phyloP scores from a whole-genome alignment of 108 stramenopile species.

The Cyclotella distinguenda region DNA sequence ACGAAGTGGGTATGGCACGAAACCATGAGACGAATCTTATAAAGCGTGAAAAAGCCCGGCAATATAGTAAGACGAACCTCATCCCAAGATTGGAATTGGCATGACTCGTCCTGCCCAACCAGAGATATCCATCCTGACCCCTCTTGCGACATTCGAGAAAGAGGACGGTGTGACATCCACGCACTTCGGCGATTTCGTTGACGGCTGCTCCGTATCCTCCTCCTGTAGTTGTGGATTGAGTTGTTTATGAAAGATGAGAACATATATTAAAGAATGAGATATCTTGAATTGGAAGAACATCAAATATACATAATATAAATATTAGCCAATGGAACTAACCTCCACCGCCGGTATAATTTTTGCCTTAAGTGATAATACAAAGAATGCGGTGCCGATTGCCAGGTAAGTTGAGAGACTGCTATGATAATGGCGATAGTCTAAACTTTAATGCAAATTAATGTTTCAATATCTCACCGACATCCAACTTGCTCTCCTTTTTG shows the following conservation, averaged over 20 bases:
- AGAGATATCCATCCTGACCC: conserved; percentile 93
- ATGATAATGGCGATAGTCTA: no score
- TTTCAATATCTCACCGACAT: conserved; percentile 55
- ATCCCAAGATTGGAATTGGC: conserved; percentile 21
- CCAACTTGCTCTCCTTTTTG: conserved; percentile 96
- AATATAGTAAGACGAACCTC: no score
- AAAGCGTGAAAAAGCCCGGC: no score
- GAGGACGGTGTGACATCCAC: conserved; percentile 92
- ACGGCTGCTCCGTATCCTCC: conserved; percentile 78
- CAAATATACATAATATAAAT: no score
- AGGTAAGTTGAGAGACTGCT: background rate
- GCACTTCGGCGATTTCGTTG: conserved; percentile 95
- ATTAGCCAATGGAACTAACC: background rate
- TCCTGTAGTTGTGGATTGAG: background rate
- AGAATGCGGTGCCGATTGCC: background rate
- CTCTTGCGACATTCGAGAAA: conserved; percentile 96
- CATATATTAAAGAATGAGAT: background rate
- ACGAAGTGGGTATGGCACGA: background rate
- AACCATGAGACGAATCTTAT: no score
- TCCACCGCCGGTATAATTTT: conserved; percentile 14
- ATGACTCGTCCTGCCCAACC: conserved; percentile 77
- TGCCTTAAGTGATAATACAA: conserved; percentile 10
- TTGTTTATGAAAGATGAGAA: background rate
- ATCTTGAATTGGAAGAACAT: no score
- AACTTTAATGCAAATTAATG: no score